Evolutionary conservation across 2,329 filamentous ascomycete species (phyloP), one percentile per base, ranked within the genome.

Genomic region (Apiospora phragmitis): DNA sequence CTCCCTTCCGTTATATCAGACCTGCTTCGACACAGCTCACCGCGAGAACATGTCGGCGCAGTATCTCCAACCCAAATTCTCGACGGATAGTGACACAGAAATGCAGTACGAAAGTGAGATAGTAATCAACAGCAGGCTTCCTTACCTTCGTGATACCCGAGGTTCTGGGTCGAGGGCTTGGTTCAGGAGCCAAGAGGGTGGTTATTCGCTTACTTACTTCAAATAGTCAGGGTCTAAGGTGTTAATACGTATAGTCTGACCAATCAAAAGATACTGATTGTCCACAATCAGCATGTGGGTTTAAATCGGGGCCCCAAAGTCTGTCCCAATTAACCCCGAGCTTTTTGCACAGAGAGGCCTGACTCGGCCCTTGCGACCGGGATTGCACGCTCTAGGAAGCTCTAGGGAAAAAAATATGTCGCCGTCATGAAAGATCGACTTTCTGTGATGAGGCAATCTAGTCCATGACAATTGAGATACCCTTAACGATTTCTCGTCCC

Each of bases 401-500:
- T 73, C 70, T 55, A 68, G 74, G 73, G 72, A 74, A 76, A 73
- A 74, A 76, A 73, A 74, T 71, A 72, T 75, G 70, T 75, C 71
- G 70, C 71, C 73, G 73, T 77, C 73, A 77, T 77, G 72, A 74
- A 7, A 62, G 55, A 62, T 32, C 32, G 55, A 62, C 55, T 62
- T 62, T 62, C 55, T 38, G 18, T 38, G 55, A 62, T 38, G 42
- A 67, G 49, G 65, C 26, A 21, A 41, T 65, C 47, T 45, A 68
- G 69, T 70, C 65, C 66, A 45, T 65, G 24, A 70, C 69, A 67
- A 62, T 68, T 45, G 41, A 67, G 55, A 62, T 62, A 62, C 14
- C 21, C 32, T 38, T 62, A 62, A 35, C 32, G 55, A n/a, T 38
- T 62, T 62, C 55, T n/a, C 32, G 32, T 38, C 11, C 11, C 32